Evolutionary conservation across 345 rosid genomes (phyloP).

Genomic region (Raphanus sativus): DNA sequence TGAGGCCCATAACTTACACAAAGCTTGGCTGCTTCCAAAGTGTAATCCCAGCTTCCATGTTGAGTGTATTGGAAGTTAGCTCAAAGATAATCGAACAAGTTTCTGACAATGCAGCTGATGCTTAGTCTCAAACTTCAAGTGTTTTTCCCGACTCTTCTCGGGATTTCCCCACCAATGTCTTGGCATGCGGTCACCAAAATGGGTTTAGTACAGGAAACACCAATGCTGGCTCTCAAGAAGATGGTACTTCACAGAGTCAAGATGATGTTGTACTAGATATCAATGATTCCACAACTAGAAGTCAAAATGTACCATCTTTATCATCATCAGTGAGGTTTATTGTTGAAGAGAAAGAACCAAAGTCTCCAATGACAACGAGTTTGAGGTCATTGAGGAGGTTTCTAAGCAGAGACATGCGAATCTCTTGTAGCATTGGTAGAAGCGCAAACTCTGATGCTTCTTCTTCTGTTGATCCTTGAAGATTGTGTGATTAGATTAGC

Average conservation of each 20-base stretch:
- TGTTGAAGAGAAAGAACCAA: constrained; percentile 64
- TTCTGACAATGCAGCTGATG: neutral
- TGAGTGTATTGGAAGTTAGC: constrained; percentile 60
- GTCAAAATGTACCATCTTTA: constrained; percentile 21
- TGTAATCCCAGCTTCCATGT: constrained; percentile 88
- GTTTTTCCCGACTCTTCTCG: constrained; percentile 35
- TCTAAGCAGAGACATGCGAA: constrained; percentile 71
- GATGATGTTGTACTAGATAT: constrained; percentile 40
- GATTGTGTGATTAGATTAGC: constrained; percentile 16
- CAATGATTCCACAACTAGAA: constrained; percentile 52
- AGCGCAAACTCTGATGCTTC: constrained; percentile 48
- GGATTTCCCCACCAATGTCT: constrained; percentile 77
- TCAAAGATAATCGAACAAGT: constrained; percentile 23
- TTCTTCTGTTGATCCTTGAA: constrained; percentile 55
- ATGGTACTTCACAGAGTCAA: constrained; percentile 38
- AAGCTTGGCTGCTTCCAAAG: constrained; percentile 67
- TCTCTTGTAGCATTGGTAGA: constrained; percentile 44
- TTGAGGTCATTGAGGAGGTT: constrained; percentile 80
- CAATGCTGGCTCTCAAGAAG: constrained; percentile 45
- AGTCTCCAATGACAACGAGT: constrained; percentile 67
- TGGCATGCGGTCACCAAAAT: constrained; percentile 81
- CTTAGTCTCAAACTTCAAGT: too few species aligned
- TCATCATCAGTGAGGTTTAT: constrained; percentile 28
- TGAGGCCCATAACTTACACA: too few species aligned
- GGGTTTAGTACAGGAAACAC: constrained; percentile 55